Percentiles rank a stretch among this genome's conserved stretches.
phyloP scores from a whole-genome alignment of 306 rosid genomes.

The Pyrus bretschneideri region DNA sequence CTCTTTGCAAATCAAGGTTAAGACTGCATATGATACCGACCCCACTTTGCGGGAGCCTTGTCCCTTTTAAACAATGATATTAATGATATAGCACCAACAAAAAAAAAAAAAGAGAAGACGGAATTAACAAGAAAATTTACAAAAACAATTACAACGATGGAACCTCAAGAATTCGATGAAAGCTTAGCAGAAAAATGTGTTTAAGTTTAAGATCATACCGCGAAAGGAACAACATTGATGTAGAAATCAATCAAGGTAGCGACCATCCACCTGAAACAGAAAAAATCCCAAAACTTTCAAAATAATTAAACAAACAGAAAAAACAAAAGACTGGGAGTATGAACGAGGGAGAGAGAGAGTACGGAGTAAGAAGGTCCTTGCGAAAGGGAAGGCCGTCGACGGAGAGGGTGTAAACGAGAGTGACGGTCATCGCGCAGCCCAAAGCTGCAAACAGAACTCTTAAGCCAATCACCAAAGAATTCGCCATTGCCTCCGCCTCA shows the following conservation, averaged over 20 bases:
- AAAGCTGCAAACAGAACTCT: conserved; percentile 35
- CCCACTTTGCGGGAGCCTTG: too few relatives aligned
- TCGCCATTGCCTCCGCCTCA: conserved; percentile 36
- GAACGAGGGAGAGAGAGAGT: conserved; percentile 5
- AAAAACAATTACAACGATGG: not conserved
- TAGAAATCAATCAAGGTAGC: conserved; percentile 78
- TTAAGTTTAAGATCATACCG: conserved; percentile 38
- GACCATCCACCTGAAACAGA: conserved; percentile 56
- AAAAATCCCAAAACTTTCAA: not conserved
- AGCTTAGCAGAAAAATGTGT: not conserved
- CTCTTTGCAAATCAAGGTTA: too few relatives aligned
- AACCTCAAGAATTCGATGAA: not conserved
- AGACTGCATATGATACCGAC: too few relatives aligned
- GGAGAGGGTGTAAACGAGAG: conserved; percentile 47
- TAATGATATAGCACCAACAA: not conserved
- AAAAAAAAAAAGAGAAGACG: not conserved
- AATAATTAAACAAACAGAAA: not conserved
- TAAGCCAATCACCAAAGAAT: conserved; percentile 29
- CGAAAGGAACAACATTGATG: conserved; percentile 49
- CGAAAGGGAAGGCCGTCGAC: conserved; percentile 64
- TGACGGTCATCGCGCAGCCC: conserved; percentile 43
- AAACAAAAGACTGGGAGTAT: not conserved
- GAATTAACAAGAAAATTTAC: not conserved
- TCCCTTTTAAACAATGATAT: too few relatives aligned
- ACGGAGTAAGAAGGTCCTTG: conserved; percentile 59